A percentile compares a stretch with the other conserved stretches of the same genome.
phyloP scores from a whole-genome alignment of 306 rosid species.

The Malus sylvestris region DNA sequence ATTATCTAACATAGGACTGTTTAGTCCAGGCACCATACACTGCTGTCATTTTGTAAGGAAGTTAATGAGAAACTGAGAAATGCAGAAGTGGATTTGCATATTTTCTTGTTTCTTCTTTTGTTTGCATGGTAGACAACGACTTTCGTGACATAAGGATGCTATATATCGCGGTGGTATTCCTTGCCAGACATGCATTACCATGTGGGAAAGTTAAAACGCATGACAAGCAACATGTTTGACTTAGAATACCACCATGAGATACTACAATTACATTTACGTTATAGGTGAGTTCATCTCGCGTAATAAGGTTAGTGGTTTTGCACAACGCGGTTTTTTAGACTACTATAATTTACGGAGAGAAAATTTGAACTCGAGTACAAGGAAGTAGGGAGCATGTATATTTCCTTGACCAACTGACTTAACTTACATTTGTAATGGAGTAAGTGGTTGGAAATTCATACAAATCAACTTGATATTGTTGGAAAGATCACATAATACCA shows the following conservation, averaged over 20 bases:
- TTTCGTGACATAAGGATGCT: no score
- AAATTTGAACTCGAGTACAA: no score
- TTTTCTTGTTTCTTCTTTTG: not conserved
- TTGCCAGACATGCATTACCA: no score
- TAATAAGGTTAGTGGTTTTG: not conserved
- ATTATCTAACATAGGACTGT: not conserved
- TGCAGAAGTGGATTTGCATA: not conserved
- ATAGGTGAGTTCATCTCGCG: not conserved
- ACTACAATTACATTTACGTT: not conserved
- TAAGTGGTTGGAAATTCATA: no score
- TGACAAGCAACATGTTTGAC: not conserved
- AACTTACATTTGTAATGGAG: no score
- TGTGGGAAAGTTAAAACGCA: no score
- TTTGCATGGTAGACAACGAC: not conserved
- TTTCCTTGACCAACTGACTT: rapidly evolving
- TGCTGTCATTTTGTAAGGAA: not conserved
- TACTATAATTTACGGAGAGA: no score
- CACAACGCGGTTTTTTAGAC: no score
- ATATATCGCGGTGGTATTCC: no score
- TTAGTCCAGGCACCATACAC: not conserved
- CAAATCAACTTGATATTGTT: no score
- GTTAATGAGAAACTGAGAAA: not conserved
- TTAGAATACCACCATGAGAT: not conserved
- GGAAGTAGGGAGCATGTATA: rapidly evolving
- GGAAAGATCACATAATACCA: no score